Evolutionary conservation across 345 rosid genomes (phyloP), one percentile per base, ranked within the genome.

Genomic region (Lepidium sativum): DNA sequence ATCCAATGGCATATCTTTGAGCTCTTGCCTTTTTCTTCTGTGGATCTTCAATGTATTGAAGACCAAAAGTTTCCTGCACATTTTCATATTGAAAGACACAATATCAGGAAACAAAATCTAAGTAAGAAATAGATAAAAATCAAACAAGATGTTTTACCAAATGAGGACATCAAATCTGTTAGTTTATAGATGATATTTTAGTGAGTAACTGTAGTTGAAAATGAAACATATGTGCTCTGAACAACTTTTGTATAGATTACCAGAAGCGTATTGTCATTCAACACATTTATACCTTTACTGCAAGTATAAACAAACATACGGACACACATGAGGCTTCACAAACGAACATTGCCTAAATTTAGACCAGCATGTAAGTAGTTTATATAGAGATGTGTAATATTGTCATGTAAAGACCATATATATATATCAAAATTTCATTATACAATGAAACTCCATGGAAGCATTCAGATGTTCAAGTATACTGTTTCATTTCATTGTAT

Each of bases 11-110:
- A 72, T 65, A 32, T 58, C 62, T 51, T 25, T 65, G 42, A 58
- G 71, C 67, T 58, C 61, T 72, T 73, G 77, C 52, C 63, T 31
- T 73, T 66, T 73, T 73, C 72, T 66, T 73, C 16, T 53, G 68
- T 73, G 68, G 31, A 27, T 73, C 77, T 66, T 72, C 67, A 66
- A 37, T 37, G 21, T 20, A 42, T 29, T 23, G 57, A 34, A 52
- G 33, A 65, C 60, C 63, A 59, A 41, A 52, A 31, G 57, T 72
- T 66, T 15, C 72, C 51, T 73, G 77, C 16, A 51, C 47, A 56
- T 44, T 23, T 64, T 57, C 54, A 57, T 56, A 49, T 8, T 41
- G 60, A 47, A 50, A 42, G 39, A 49, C 54, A 49, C 32, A 17
- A 47, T 41, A 56, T 63, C 70, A 65, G 49, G 75, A 71, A 54